Conservation (phyloP, 345 rosid species). For the Chamaenerion angustifolium region DNA sequence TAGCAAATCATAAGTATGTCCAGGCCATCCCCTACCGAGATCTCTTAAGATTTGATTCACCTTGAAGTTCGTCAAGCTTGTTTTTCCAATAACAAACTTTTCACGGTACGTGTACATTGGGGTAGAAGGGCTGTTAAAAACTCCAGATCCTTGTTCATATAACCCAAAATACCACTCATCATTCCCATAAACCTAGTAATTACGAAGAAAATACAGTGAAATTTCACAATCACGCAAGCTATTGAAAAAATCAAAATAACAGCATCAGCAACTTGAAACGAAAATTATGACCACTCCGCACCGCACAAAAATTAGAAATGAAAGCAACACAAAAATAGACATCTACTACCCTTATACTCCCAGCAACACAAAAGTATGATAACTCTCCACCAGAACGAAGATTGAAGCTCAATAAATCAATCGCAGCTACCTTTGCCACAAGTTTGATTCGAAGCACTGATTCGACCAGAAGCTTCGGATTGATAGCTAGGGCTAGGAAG, state of each 20-base stretch:
- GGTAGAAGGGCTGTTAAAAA: slow-evolving; percentile 75
- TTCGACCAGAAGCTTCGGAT: too few relatives aligned
- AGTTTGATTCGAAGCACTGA: too few relatives aligned
- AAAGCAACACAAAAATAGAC: too few relatives aligned
- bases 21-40: slow-evolving; percentile 87
- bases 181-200: slow-evolving; percentile 60
- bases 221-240: neutral
- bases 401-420: too few relatives aligned
- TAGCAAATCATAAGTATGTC: slow-evolving; percentile 60
- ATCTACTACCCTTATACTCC: too few relatives aligned
- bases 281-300: too few relatives aligned
- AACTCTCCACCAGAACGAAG: too few relatives aligned
- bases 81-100: slow-evolving; percentile 60
- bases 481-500: too few relatives aligned
- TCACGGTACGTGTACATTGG: slow-evolving; percentile 93
- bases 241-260: neutral
- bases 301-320: too few relatives aligned
- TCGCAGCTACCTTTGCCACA: too few relatives aligned
- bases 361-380: too few relatives aligned
- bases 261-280: too few relatives aligned
- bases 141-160: slow-evolving; percentile 91
- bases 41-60: slow-evolving; percentile 74
- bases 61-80: slow-evolving; percentile 41
- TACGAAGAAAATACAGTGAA: slow-evolving; percentile 8
- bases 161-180: slow-evolving; percentile 99